Conservation (phyloP, 2,329 filamentous ascomycete genomes). For the Colletotrichum brevisporum region DNA sequence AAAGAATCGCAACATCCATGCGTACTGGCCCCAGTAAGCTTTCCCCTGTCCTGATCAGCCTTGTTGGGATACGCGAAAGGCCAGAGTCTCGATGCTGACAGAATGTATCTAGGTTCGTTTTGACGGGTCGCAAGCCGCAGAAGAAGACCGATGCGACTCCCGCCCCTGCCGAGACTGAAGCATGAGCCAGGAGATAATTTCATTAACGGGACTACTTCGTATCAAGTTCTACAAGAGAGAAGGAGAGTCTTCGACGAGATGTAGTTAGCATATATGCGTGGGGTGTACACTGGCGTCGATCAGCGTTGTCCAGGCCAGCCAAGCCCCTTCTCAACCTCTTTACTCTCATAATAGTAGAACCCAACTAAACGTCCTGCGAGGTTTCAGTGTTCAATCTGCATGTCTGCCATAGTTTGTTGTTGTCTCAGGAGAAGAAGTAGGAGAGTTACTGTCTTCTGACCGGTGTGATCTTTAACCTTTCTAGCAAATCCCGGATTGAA, state of each 20-base stretch:
- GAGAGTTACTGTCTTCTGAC: too few species aligned
- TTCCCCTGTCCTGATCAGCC: neutral
- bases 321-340: neutral
- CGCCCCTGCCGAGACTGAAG: neutral
- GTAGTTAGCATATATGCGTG: neutral
- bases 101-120: neutral
- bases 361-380: neutral
- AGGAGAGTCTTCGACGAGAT: neutral
- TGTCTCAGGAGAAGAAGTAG: too few species aligned
- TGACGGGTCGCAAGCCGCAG: neutral
- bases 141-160: neutral
- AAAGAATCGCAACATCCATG: conserved; percentile 50
- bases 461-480: too few species aligned
- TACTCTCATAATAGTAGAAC: neutral
- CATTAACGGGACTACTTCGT: too few species aligned
- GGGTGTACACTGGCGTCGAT: neutral
- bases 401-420: too few species aligned
- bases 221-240: too few species aligned
- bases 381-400: neutral
- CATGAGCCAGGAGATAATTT: neutral
- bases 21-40: conserved; percentile 55
- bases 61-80: too few species aligned
- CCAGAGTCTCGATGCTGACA: neutral
- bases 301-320: neutral
- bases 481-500: too few species aligned